These are phyloP conservation scores for Boletus subparvulus DNA, from an alignment of 768 basidiomycete species.

Conservation along the genomic window DNA sequence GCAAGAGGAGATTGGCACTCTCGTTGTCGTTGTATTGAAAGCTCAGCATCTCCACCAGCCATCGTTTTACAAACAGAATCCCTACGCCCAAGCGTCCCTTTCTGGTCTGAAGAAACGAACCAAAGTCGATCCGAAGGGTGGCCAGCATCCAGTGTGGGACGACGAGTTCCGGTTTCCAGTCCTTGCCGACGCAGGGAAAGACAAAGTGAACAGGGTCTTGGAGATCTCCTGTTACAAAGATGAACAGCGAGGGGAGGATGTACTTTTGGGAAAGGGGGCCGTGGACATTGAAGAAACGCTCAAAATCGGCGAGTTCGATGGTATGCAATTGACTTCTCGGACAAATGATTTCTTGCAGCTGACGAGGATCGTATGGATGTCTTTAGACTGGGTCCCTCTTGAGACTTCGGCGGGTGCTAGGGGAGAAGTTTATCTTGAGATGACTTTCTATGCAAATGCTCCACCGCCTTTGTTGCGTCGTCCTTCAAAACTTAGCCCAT, in stretches of 20 bases:
- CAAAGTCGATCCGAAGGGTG: conserved; percentile 76
- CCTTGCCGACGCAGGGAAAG: conserved; percentile 54
- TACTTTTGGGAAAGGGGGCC: conserved; percentile 68
- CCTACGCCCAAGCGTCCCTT: conserved; percentile 67
- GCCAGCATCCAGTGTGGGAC: conserved; percentile 94
- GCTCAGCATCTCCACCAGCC: conserved; percentile 83
- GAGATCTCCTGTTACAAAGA: conserved; percentile 80
- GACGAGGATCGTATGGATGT: not conserved
- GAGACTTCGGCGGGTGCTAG: conserved; percentile 59
- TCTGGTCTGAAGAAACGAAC: conserved; percentile 66
- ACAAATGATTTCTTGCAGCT: not conserved
- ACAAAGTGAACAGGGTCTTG: conserved; percentile 48
- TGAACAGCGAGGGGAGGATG: conserved; percentile 69
- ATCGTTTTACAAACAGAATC: conserved; percentile 89
- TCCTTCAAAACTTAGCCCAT: conserved; percentile 52
- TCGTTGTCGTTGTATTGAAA: conserved; percentile 84
- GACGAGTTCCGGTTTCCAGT: conserved; percentile 81
- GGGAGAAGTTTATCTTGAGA: conserved; percentile 88
- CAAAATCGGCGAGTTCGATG: conserved; percentile 87
- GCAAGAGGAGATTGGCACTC: conserved; percentile 65
- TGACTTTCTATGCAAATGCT: conserved; percentile 85
- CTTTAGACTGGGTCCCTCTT: conserved; percentile 69
- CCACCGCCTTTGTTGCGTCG: conserved; percentile 53
- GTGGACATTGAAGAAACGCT: conserved; percentile 79
- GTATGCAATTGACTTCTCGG: conserved; percentile 44